Conservation (phyloP, 257 asterid species). For the Gentiana macrophylla region DNA sequence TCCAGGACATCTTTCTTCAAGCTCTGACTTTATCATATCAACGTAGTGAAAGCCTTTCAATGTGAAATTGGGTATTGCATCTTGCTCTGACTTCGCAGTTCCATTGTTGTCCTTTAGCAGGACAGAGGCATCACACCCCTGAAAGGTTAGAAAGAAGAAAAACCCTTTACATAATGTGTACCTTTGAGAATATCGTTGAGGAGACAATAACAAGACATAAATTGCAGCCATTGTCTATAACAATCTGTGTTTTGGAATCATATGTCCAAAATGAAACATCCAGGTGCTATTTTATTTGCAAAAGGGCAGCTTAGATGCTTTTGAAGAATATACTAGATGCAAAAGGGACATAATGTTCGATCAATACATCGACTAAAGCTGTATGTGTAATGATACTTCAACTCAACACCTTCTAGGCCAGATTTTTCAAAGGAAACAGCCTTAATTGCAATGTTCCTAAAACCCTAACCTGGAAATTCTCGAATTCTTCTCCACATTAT, state of each 20-base stretch:
- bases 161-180: too few relatives aligned
- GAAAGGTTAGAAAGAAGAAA: slow-evolving; percentile 4
- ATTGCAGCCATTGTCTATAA: background rate
- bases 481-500: background rate
- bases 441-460: too few relatives aligned
- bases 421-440: too few relatives aligned
- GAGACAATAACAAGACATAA: background rate
- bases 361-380: too few relatives aligned
- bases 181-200: background rate
- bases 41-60: slow-evolving; percentile 23
- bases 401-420: too few relatives aligned
- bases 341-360: background rate
- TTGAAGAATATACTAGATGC: background rate
- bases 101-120: slow-evolving; percentile 12
- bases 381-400: too few relatives aligned
- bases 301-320: background rate
- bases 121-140: slow-evolving; percentile 35
- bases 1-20: slow-evolving; percentile 25
- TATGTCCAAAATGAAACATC: background rate
- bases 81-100: slow-evolving; percentile 12
- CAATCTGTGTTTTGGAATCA: background rate
- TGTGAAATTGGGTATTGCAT: slow-evolving; percentile 23
- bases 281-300: background rate
- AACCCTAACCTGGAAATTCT: background rate
- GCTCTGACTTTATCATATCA: slow-evolving; percentile 22